A percentile compares a stretch with the other conserved stretches of the same genome.
Evolutionary conservation across 176 grass and related monocot genomes (phyloP).

Genomic region (Oryza glumipatula): DNA sequence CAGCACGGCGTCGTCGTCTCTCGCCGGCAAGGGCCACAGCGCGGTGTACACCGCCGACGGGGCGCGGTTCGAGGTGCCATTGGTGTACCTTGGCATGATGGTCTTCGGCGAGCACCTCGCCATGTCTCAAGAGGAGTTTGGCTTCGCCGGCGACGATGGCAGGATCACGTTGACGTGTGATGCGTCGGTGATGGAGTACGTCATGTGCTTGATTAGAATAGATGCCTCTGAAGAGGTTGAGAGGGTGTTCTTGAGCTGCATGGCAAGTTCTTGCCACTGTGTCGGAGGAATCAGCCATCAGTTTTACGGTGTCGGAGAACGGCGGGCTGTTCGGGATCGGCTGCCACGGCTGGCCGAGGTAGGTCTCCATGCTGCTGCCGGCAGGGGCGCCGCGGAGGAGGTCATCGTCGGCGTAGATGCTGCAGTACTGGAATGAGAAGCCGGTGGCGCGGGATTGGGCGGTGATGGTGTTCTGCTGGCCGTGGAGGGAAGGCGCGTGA

Average conservation of each 20-base stretch:
- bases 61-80: not conserved
- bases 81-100: conserved; percentile 9
- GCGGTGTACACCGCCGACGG: no score
- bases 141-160: conserved; percentile 30
- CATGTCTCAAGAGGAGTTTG: conserved; percentile 50
- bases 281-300: not conserved
- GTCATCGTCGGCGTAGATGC: not conserved
- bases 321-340: not conserved
- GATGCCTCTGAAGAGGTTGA: conserved; percentile 46
- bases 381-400: not conserved
- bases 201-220: conserved; percentile 43
- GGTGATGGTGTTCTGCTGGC: not conserved
- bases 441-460: not conserved
- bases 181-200: conserved; percentile 48
- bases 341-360: not conserved
- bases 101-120: conserved; percentile 40
- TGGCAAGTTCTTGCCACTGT: conserved; percentile 34
- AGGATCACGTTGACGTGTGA: conserved; percentile 57
- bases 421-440: not conserved
- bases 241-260: conserved; percentile 52
- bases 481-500: no score
- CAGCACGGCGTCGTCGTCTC: no score
- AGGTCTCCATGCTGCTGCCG: not conserved
- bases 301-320: not conserved
- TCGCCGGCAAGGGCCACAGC: no score